Evolutionary conservation across 106 monocot species (phyloP).

Genomic region (Platanthera guangdongensis): DNA sequence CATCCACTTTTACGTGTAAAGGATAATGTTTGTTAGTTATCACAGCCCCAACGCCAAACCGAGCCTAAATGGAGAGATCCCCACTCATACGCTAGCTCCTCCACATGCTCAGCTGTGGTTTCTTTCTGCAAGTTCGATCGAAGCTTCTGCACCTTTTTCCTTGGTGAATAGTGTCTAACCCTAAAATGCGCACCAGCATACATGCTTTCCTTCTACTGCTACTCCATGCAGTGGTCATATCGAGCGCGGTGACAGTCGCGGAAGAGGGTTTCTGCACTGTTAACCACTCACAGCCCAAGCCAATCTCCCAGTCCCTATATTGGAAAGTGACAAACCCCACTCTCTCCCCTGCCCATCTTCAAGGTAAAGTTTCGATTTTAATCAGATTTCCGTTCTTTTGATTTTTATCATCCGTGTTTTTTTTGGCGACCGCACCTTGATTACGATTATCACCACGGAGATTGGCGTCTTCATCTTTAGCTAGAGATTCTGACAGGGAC

Average conservation of each 20-base stretch:
- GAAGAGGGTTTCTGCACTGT: constrained; percentile 48
- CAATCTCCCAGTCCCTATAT: constrained; percentile 36
- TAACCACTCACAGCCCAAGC: constrained; percentile 4
- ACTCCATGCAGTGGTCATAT: constrained; percentile 5
- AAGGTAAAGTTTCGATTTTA: constrained; percentile 28
- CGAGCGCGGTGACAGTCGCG: neutral
- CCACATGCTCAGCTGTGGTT: no score
- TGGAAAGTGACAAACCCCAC: constrained; percentile 87
- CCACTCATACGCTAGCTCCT: no score
- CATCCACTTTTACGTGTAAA: no score
- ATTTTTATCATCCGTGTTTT: neutral
- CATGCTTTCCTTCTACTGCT: neutral
- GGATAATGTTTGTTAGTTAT: no score
- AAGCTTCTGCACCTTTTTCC: neutral
- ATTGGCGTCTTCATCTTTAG: neutral
- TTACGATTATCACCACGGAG: neutral
- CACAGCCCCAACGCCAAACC: no score
- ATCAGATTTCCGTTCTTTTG: neutral
- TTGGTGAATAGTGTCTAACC: neutral
- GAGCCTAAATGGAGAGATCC: no score
- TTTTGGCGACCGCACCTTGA: neutral
- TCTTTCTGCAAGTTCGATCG: neutral
- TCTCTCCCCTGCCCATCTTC: constrained; percentile 65
- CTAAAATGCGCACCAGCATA: neutral
- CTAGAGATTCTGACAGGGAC: neutral